phyloP scores from a whole-genome alignment of 495 filamentous ascomycete genomes.

The Penicillium chermesinum region DNA sequence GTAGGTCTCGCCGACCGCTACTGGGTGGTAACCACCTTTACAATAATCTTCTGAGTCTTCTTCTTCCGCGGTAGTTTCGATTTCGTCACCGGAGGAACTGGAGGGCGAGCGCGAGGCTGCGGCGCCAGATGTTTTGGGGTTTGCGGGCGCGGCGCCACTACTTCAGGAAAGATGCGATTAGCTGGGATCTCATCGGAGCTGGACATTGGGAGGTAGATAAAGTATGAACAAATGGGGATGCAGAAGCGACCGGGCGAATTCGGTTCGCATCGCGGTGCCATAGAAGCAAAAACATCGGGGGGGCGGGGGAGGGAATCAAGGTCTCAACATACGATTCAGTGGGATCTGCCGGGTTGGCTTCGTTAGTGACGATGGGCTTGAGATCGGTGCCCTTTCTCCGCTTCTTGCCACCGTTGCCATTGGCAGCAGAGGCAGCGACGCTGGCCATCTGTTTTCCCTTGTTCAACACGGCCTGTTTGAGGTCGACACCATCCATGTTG shows the following conservation, averaged over 20 bases:
- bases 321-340: constrained; percentile 49
- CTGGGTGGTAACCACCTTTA: constrained; percentile 97
- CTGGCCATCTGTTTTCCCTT: constrained; percentile 72
- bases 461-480: constrained; percentile 70
- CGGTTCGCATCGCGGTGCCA: too few species aligned
- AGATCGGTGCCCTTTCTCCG: constrained; percentile 79
- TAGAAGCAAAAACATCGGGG: not conserved
- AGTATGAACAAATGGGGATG: constrained; percentile 15
- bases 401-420: constrained; percentile 70
- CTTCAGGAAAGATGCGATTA: constrained; percentile 14
- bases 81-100: constrained; percentile 77
- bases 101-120: constrained; percentile 69
- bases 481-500: constrained; percentile 70
- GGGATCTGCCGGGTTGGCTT: constrained; percentile 45
- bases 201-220: constrained; percentile 19
- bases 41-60: constrained; percentile 99
- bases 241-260: too few species aligned
- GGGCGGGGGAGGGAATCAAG: constrained; percentile 1
- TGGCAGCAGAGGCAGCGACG: constrained; percentile 53
- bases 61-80: constrained; percentile 93
- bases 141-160: constrained; percentile 34
- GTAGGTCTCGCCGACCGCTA: constrained; percentile 89
- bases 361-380: constrained; percentile 87
- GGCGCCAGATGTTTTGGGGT: constrained; percentile 31
- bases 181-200: not conserved